phyloP scores from a whole-genome alignment of 2,329 filamentous ascomycete genomes.

The Thermoascus crustaceus region DNA sequence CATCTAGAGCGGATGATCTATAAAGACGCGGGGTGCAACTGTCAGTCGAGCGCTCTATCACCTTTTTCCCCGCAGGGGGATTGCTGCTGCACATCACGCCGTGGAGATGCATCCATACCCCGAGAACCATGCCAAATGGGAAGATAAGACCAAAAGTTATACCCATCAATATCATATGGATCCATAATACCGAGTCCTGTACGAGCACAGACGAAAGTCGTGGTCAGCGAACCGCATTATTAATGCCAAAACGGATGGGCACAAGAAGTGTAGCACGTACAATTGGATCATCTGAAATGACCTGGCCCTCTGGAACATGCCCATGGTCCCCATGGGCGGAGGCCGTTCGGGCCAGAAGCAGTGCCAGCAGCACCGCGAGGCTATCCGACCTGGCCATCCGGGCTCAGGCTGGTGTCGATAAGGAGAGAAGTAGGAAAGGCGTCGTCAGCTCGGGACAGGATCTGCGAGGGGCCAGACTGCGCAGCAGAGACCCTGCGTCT shows the following conservation, averaged over 20 bases:
- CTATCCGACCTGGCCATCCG: not conserved
- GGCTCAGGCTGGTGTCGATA: no score
- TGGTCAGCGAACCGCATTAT: constrained; percentile 5
- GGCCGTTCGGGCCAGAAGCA: constrained; percentile 21
- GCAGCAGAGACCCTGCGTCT: no score
- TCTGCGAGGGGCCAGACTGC: no score
- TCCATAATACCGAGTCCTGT: constrained; percentile 77
- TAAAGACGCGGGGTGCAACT: constrained; percentile 6
- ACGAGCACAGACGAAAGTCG: no score
- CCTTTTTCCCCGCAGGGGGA: not conserved
- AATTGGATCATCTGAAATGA: constrained; percentile 64
- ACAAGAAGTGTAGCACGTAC: constrained; percentile 48
- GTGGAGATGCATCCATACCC: constrained; percentile 48
- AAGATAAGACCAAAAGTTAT: constrained; percentile 86
- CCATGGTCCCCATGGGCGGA: constrained; percentile 48
- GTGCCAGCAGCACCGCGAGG: constrained; percentile 16
- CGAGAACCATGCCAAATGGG: constrained; percentile 89
- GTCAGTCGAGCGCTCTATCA: no score
- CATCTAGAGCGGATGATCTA: constrained; percentile 83
- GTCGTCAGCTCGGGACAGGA: constrained; percentile 2
- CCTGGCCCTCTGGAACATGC: constrained; percentile 59
- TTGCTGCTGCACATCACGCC: not conserved
- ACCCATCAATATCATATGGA: constrained; percentile 83
- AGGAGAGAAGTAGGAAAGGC: not conserved
- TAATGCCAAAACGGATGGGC: constrained; percentile 18